These are phyloP conservation scores for Dianthus caryophyllus DNA, from an alignment of 148 eudicot species.

Conservation along the genomic window DNA sequence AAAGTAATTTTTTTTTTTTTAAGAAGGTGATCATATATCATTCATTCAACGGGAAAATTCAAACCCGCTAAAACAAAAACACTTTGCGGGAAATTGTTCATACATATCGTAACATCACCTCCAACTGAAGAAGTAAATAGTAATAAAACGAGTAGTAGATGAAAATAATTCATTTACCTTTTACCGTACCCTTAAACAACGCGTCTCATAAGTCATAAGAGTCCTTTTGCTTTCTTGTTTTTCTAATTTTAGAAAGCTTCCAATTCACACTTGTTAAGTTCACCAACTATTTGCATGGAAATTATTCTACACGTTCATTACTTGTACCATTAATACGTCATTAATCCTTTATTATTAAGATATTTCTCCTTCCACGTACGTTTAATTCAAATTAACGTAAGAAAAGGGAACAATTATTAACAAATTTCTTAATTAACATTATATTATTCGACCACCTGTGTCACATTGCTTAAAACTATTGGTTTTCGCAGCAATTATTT, in stretches of 20 bases:
- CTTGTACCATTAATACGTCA: not conserved
- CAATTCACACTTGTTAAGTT: not conserved
- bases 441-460: not conserved
- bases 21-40: too few relatives aligned
- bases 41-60: too few relatives aligned
- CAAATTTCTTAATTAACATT: not conserved
- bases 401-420: not conserved
- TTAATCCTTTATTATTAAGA: not conserved
- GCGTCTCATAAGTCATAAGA: not conserved
- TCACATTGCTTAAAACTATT: not conserved
- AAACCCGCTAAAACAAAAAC: too few relatives aligned
- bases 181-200: constrained; percentile 3
- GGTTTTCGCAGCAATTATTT: too few relatives aligned
- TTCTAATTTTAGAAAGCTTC: constrained; percentile 2
- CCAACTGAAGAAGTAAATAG: too few relatives aligned
- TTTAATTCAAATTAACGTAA: not conserved
- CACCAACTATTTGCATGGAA: constrained; percentile 13
- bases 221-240: constrained; percentile 9
- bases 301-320: not conserved
- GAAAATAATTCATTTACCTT: too few relatives aligned
- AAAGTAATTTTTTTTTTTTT: too few relatives aligned
- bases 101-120: too few relatives aligned
- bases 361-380: not conserved
- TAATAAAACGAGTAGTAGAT: too few relatives aligned
- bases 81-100: too few relatives aligned